A percentile compares a stretch with the other conserved stretches of the same genome.
Conservation (phyloP, 306 rosid species). For the Datisca glomerata region DNA sequence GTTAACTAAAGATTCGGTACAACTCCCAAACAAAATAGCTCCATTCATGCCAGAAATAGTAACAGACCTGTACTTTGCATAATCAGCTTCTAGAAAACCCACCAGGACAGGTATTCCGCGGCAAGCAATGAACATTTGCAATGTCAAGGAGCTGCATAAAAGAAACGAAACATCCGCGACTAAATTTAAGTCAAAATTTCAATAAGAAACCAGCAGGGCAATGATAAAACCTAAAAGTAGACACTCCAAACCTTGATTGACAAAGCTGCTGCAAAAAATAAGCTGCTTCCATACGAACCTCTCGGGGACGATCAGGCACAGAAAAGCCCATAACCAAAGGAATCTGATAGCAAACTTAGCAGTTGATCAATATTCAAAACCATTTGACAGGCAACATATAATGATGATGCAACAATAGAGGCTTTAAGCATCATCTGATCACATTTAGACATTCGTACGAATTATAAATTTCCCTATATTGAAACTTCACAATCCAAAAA, state of each 20-base stretch:
- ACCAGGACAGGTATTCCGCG: constrained; percentile 98
- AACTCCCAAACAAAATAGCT: too few species aligned
- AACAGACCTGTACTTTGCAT: constrained; percentile 92
- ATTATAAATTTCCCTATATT: too few species aligned
- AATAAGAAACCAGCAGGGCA: neutral
- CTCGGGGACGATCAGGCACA: constrained; percentile 82
- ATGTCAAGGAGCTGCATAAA: constrained; percentile 69
- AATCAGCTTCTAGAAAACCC: constrained; percentile 95
- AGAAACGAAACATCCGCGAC: neutral
- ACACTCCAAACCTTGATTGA: constrained; percentile 67
- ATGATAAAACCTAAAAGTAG: constrained; percentile 8
- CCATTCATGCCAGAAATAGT: constrained; percentile 2
- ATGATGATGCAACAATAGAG: neutral
- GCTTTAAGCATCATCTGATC: neutral
- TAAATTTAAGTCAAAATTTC: neutral
- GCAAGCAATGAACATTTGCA: constrained; percentile 98
- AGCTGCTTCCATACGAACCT: constrained; percentile 99
- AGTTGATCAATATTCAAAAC: constrained; percentile 4
- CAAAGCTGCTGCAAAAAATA: constrained; percentile 92
- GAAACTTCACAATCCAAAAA: constrained; percentile 5
- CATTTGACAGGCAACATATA: constrained; percentile 1
- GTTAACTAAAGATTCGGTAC: too few species aligned
- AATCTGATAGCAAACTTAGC: constrained; percentile 44
- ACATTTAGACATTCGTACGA: constrained; percentile 4
- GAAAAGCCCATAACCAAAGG: constrained; percentile 90